Conservation (phyloP, 108 stramenopile species). For the Conticribra weissflogii region DNA sequence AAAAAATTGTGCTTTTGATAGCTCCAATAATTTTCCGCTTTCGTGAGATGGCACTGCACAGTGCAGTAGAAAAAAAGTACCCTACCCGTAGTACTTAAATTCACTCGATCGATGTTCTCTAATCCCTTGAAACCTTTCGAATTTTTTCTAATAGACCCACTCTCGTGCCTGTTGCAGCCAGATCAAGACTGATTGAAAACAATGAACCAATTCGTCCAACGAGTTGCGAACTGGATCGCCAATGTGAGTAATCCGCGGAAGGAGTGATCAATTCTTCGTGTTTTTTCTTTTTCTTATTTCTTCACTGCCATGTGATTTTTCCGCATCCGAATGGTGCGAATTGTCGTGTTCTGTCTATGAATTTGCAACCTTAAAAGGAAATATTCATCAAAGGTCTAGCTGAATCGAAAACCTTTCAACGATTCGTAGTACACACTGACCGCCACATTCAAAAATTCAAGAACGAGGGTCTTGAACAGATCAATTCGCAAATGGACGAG, state of each 20-base stretch:
- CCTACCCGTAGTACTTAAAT: too few relatives aligned
- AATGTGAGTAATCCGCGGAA: constrained; percentile 65
- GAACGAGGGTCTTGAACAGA: constrained; percentile 67
- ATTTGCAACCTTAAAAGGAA: constrained; percentile 45
- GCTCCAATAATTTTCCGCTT: too few relatives aligned
- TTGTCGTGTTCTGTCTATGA: neutral
- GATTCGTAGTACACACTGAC: constrained; percentile 81
- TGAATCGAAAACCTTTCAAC: constrained; percentile 83
- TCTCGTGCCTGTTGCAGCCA: too few relatives aligned
- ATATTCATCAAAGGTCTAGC: constrained; percentile 85
- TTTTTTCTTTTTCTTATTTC: neutral
- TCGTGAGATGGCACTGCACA: too few relatives aligned
- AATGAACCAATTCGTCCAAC: constrained; percentile 71
- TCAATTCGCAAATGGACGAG: constrained; percentile 69
- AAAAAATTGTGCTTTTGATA: too few relatives aligned
- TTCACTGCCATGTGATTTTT: neutral
- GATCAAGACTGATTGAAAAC: too few relatives aligned
- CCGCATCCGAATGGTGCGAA: neutral
- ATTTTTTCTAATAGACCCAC: too few relatives aligned
- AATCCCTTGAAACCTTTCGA: too few relatives aligned
- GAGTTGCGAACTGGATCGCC: constrained; percentile 79
- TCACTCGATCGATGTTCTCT: too few relatives aligned
- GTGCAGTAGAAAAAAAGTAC: too few relatives aligned
- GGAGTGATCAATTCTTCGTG: too few relatives aligned
- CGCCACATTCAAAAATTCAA: constrained; percentile 64